A percentile compares a stretch with the other conserved stretches of the same genome.
These are phyloP conservation scores for Avena insularis DNA, from an alignment of 176 grass and related monocot genomes.

Conservation along the genomic window DNA sequence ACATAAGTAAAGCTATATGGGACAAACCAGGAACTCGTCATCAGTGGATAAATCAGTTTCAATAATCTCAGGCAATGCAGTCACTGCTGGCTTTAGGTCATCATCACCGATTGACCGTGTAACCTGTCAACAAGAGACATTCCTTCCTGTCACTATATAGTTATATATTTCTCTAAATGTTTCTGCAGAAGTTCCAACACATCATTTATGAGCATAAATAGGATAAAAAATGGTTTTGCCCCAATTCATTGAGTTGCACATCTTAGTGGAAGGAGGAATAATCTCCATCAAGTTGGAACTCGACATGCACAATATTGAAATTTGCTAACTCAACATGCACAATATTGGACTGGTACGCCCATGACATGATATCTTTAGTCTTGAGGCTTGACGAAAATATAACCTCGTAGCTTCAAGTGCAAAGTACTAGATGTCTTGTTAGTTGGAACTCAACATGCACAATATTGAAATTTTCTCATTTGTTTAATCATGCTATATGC, in stretches of 20 bases:
- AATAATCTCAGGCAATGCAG: slow-evolving; percentile 80
- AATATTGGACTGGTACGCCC: neutral
- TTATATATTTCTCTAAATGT: slow-evolving; percentile 4
- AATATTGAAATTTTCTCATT: neutral
- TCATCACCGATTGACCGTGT: slow-evolving; percentile 96
- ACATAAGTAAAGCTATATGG: slow-evolving; percentile 11
- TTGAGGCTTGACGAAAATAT: neutral
- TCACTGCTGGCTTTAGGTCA: slow-evolving; percentile 96
- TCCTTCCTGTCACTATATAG: neutral
- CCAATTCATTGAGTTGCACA: neutral
- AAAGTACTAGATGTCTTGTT: neutral
- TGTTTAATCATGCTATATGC: slow-evolving; percentile 15
- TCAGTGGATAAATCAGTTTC: slow-evolving; percentile 74
- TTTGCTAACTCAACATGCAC: slow-evolving; percentile 11
- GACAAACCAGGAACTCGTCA: slow-evolving; percentile 83
- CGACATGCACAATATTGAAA: slow-evolving; percentile 15
- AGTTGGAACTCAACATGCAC: slow-evolving; percentile 21
- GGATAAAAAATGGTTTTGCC: neutral
- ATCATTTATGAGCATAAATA: slow-evolving; percentile 23
- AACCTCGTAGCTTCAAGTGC: neutral
- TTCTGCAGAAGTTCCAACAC: neutral
- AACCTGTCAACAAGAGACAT: slow-evolving; percentile 64
- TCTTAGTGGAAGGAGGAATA: slow-evolving; percentile 22
- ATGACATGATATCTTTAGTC: slow-evolving; percentile 17
- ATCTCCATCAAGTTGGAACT: neutral